Percentiles rank a stretch among this genome's conserved stretches.
Evolutionary conservation across 371 early-diverging fungal species (phyloP).

Genomic region (Apophysomyces ossiformis): DNA sequence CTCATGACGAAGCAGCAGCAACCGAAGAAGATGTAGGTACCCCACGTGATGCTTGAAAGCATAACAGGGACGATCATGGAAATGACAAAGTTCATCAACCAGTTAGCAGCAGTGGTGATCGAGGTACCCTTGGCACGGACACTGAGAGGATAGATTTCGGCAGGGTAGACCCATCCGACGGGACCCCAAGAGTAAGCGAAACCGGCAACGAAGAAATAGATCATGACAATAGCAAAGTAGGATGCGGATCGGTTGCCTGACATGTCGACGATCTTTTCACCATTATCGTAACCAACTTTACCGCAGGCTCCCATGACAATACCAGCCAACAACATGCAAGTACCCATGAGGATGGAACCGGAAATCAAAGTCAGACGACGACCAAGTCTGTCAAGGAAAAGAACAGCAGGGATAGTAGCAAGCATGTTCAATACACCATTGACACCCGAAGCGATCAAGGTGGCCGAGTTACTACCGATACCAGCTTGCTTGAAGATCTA

Average conservation of each 20-base stretch:
- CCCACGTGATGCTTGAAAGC: conserved; percentile 50
- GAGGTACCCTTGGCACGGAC: conserved; percentile 57
- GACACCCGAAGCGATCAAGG: conserved; percentile 74
- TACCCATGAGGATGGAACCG: conserved; percentile 52
- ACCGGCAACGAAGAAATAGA: conserved; percentile 54
- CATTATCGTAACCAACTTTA: conserved; percentile 24
- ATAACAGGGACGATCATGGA: conserved; percentile 50
- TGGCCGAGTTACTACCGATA: conserved; percentile 46
- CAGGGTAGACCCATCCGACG: conserved; percentile 62
- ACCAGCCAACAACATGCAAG: conserved; percentile 49
- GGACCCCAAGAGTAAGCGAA: conserved; percentile 61
- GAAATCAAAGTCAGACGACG: conserved; percentile 49
- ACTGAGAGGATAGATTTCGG: conserved; percentile 66
- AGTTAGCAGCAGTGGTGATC: conserved; percentile 70
- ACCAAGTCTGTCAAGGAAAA: conserved; percentile 58
- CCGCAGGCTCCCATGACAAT: conserved; percentile 48
- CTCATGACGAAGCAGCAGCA: conserved; percentile 52
- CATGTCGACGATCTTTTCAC: conserved; percentile 27
- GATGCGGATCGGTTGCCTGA: conserved; percentile 41
- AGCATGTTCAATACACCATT: conserved; percentile 76
- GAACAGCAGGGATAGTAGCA: conserved; percentile 75
- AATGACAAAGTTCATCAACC: conserved; percentile 60
- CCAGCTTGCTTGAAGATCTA: conserved; percentile 77
- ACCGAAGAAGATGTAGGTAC: conserved; percentile 67
- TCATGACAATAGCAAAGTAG: conserved; percentile 56